phyloP scores from a whole-genome alignment of 108 stramenopile genomes.

The Chaetoceros muelleri region DNA sequence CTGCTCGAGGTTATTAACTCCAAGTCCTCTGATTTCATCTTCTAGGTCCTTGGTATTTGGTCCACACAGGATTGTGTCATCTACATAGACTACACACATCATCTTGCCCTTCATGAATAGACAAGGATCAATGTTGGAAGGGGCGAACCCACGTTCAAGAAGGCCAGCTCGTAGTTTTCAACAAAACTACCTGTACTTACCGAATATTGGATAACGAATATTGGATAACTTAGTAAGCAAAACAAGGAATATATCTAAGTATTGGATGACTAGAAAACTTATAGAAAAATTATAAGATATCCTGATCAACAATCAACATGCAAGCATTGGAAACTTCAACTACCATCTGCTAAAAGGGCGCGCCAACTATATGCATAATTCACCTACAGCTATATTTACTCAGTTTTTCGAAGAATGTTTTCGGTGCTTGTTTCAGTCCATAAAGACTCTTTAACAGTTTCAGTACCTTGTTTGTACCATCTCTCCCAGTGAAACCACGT shows the following conservation, averaged over 20 bases:
- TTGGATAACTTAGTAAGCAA: no score
- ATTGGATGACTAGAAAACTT: no score
- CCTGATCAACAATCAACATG: no score
- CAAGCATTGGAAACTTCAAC: no score
- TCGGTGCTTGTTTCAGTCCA: constrained; percentile 15
- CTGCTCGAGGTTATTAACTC: not conserved
- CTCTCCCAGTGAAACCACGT: not conserved
- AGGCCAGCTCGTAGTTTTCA: not conserved
- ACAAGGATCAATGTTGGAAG: not conserved
- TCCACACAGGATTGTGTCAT: not conserved
- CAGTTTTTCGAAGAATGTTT: not conserved
- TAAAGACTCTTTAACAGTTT: constrained; percentile 16
- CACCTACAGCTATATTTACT: no score
- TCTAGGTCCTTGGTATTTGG: not conserved
- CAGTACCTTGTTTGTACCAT: constrained; percentile 1
- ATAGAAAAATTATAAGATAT: no score
- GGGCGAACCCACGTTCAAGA: not conserved
- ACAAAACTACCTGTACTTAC: no score
- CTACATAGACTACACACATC: constrained; percentile 1
- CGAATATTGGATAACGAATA: no score
- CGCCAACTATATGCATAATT: no score
- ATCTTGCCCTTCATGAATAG: not conserved
- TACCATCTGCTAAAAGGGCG: no score
- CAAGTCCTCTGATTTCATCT: not conserved
- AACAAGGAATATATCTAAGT: no score